A percentile compares a stretch with the other conserved stretches of the same genome.
These are phyloP conservation scores for Neurospora sp. DNA, from an alignment of 495 filamentous ascomycete genomes.

Conservation along the genomic window DNA sequence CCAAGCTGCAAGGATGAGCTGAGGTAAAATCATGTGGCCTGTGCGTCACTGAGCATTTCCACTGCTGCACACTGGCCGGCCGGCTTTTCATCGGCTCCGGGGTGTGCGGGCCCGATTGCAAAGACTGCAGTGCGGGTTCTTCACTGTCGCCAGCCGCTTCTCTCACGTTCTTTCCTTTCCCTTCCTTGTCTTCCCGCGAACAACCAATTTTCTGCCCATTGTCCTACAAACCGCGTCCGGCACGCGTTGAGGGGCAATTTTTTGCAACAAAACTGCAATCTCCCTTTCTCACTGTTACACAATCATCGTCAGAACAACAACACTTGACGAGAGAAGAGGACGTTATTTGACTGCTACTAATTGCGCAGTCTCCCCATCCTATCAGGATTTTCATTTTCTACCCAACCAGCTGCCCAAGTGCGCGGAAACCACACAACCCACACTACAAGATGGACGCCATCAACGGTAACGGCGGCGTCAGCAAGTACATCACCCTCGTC, in stretches of 20 bases:
- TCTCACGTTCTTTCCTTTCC: neutral
- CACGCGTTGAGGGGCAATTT: neutral
- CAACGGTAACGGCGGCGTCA: constrained; percentile 10
- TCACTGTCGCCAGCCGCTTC: neutral
- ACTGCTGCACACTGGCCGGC: neutral
- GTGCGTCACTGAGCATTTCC: neutral
- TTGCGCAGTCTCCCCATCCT: neutral
- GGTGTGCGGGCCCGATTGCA: neutral
- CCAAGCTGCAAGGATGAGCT: neutral
- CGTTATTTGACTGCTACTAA: neutral
- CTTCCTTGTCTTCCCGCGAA: neutral
- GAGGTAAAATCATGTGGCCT: neutral
- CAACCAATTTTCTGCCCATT: neutral
- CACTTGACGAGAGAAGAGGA: neutral
- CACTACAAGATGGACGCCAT: constrained; percentile 9
- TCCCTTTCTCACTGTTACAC: neutral
- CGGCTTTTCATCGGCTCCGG: neutral
- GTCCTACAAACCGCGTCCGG: neutral
- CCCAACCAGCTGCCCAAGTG: neutral
- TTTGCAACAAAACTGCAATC: neutral
- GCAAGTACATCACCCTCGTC: constrained; percentile 74
- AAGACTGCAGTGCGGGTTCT: neutral
- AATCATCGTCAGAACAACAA: neutral
- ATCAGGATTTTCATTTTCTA: neutral
- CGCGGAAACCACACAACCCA: neutral